Evolutionary conservation across 441 rosid species (phyloP).

Genomic region (Adansonia rubrostipa): DNA sequence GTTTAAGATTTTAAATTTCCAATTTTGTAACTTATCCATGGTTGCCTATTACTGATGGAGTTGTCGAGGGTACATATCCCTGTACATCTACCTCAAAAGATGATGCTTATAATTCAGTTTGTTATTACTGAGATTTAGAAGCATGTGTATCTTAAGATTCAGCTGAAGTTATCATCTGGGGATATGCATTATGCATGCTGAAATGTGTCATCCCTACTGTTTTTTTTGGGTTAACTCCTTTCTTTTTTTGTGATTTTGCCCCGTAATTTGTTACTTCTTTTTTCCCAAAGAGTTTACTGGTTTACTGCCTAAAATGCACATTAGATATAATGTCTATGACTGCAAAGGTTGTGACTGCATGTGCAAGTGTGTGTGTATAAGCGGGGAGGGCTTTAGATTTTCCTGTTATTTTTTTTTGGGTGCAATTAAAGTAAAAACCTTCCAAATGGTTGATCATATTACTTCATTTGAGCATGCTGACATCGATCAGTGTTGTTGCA

Average conservation of each 20-base stretch:
- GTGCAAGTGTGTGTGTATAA: neutral
- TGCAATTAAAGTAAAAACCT: neutral
- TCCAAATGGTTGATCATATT: neutral
- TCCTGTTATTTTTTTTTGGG: neutral
- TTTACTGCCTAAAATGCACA: constrained; percentile 3
- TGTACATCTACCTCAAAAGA: neutral
- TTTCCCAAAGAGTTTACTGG: neutral
- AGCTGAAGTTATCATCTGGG: neutral
- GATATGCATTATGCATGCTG: neutral
- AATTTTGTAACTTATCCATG: neutral
- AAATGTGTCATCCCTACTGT: neutral
- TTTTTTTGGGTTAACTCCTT: constrained; percentile 2
- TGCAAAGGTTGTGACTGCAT: neutral
- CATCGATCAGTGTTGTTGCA: constrained; percentile 40
- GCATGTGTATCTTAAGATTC: neutral
- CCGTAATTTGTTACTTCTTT: neutral
- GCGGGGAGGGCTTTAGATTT: neutral
- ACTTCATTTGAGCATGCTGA: constrained; percentile 19
- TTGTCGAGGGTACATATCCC: neutral
- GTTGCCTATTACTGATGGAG: neutral
- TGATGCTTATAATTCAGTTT: neutral
- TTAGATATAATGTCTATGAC: neutral
- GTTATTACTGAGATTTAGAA: neutral
- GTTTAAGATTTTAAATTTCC: constrained; percentile 13
- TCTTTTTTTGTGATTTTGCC: neutral